Evolutionary conservation across 2,329 filamentous ascomycete species (phyloP).

Genomic region (Rutstroemia sp.): DNA sequence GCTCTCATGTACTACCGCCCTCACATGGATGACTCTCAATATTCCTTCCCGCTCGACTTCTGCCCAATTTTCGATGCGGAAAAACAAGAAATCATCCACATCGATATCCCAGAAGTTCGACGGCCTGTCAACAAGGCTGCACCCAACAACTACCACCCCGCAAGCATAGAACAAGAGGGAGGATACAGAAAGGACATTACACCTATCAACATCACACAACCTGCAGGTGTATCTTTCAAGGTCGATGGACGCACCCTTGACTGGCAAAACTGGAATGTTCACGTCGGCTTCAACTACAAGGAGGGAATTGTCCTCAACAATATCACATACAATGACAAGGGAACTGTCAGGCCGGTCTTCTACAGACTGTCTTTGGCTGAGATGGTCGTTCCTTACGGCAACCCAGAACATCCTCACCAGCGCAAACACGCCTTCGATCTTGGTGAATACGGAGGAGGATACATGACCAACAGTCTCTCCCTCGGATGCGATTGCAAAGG

Average conservation of each 20-base stretch:
- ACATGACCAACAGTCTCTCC: slow-evolving; percentile 73
- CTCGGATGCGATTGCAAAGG: slow-evolving; percentile 84
- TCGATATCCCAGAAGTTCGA: slow-evolving; percentile 64
- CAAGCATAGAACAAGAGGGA: slow-evolving; percentile 62
- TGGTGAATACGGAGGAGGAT: slow-evolving; percentile 74
- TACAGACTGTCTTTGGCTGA: slow-evolving; percentile 84
- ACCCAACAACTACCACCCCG: slow-evolving; percentile 74
- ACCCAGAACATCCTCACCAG: slow-evolving; percentile 73
- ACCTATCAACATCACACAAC: slow-evolving; percentile 81
- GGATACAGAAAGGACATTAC: slow-evolving; percentile 76
- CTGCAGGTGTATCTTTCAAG: slow-evolving; percentile 81
- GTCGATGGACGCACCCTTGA: slow-evolving; percentile 66
- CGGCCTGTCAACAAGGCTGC: slow-evolving; percentile 64
- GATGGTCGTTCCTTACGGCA: slow-evolving; percentile 90
- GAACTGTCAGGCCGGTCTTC: slow-evolving; percentile 69
- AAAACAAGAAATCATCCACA: slow-evolving; percentile 54
- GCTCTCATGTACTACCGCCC: slow-evolving; percentile 94
- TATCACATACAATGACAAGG: slow-evolving; percentile 83
- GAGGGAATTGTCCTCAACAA: slow-evolving; percentile 88
- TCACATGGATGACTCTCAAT: slow-evolving; percentile 78
- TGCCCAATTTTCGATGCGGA: slow-evolving; percentile 85
- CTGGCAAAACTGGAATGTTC: slow-evolving; percentile 93
- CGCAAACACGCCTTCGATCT: slow-evolving; percentile 77
- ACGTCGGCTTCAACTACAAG: slow-evolving; percentile 90
- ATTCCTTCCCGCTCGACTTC: slow-evolving; percentile 87